Conservation (phyloP, 441 rosid species). For the Syzygium malaccense region DNA sequence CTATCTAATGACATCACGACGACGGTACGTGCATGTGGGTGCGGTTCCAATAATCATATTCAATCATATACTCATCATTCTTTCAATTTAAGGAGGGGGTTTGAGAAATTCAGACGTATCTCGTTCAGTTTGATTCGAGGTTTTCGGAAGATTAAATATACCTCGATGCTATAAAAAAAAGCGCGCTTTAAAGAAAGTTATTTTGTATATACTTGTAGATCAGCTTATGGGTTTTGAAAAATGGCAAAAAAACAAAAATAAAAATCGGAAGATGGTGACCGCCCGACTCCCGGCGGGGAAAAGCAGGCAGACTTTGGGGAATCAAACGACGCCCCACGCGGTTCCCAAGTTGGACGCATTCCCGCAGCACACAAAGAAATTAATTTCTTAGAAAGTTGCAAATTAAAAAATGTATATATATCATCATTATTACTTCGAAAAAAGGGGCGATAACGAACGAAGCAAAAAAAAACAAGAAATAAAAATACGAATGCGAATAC, state of each 20-base stretch:
- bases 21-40: not conserved
- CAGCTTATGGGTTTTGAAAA: not conserved
- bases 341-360: not conserved
- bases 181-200: fast-evolving
- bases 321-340: not conserved
- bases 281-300: not conserved
- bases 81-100: not conserved
- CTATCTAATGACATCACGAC: not conserved
- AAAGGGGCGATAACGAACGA: too few species aligned
- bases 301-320: not conserved
- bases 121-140: not conserved
- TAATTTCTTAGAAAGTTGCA: not conserved
- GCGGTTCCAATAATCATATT: not conserved
- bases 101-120: not conserved
- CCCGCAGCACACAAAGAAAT: not conserved
- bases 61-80: too few species aligned
- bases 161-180: not conserved
- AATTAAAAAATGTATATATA: not conserved
- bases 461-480: not conserved
- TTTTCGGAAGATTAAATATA: not conserved
- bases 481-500: not conserved
- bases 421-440: too few species aligned
- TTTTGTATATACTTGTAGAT: not conserved
- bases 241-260: too few species aligned
- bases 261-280: not conserved